Evolutionary conservation across 139 green algal genomes (phyloP), one percentile per base, ranked within the genome.

Genomic region (Dunaliella primolecta): DNA sequence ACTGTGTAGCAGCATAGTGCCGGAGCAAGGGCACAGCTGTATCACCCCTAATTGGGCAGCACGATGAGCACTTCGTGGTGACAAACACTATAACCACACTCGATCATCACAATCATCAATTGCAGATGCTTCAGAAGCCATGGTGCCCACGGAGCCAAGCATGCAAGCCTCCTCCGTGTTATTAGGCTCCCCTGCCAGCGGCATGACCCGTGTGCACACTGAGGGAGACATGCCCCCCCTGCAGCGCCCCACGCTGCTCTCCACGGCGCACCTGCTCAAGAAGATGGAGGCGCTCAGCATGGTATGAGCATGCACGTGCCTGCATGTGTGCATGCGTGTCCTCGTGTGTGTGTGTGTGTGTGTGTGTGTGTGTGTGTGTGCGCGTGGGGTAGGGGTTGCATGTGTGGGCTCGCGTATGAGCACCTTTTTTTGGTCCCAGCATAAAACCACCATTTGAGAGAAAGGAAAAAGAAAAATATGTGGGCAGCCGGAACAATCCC

Each of bases 241-340:
- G 27, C 79, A 76, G 25, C 70, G 72, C 36, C 84, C 84, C 23
- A 25, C 38, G 36, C 25, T 87, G 11, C 33, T 71, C 35, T 83
- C 75, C 77, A 81, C 84, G 1, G 32, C n/a, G 15, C 46, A 80
- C n/a, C 35, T 87, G 1, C 84, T 87, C 27, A 35, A 36, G 27
- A 81, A 57, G 35, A 84, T 87, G 77, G 35, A 87, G 15, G 64
- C 35, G 20, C 78, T 84, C 55, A 30, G 32, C 77, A 35, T 31
- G 80, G 80, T 72, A 15, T 64, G 15, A 64, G 7, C 46, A 64
- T 64, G 46, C 46, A 64, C 15, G 46, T 25, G 7, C 15, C 7
- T 64, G 46, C 46, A 15, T 64, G 75, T 55, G 76, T 34, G 38
- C 46, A 30, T 25, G 55, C 31, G 29, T 15, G 2, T 57, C 29